Conservation (phyloP, 495 filamentous ascomycete genomes). For the Hypoxylon lenormandii region DNA sequence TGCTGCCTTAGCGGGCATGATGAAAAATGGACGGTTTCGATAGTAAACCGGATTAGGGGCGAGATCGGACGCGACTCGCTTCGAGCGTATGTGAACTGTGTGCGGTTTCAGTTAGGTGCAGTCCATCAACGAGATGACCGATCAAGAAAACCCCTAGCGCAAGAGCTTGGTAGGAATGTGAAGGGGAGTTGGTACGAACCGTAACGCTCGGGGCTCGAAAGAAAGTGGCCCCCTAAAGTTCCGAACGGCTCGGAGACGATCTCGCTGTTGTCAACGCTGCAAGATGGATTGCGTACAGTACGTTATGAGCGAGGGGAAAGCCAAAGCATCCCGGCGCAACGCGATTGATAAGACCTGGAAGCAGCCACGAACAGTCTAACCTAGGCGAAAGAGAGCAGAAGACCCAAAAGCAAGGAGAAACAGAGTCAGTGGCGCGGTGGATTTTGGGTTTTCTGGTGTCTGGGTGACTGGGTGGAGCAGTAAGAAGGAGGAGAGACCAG, state of each 20-base stretch:
- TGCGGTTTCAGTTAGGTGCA: conserved; percentile 23
- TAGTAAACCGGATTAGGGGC: conserved; percentile 18
- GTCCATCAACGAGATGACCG: conserved; percentile 20
- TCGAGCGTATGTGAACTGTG: conserved; percentile 23
- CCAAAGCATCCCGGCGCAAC: conserved; percentile 45
- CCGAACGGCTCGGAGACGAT: conserved; percentile 35
- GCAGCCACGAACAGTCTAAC: conserved; percentile 19
- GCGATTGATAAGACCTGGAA: conserved; percentile 32
- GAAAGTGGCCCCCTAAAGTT: conserved; percentile 35
- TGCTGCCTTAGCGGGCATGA: conserved; percentile 43
- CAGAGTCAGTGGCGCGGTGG: conserved; percentile 42
- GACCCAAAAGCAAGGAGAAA: conserved; percentile 39
- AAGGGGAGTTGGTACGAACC: conserved; percentile 31
- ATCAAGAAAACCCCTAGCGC: conserved; percentile 34
- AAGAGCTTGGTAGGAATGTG: conserved; percentile 11
- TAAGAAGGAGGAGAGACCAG: conserved; percentile 29
- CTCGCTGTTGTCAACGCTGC: conserved; percentile 21
- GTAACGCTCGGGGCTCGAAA: conserved; percentile 33
- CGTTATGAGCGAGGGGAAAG: conserved; percentile 23
- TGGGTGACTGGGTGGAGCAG: conserved; percentile 25
- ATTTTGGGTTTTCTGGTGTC: conserved; percentile 31
- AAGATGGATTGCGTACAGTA: conserved; percentile 21
- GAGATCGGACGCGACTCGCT: conserved; percentile 33
- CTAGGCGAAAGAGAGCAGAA: conserved; percentile 17
- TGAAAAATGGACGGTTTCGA: conserved; percentile 17